A percentile compares a stretch with the other conserved stretches of the same genome.
These are phyloP conservation scores for Argentina anserina DNA, from an alignment of 306 rosid genomes.

Conservation along the genomic window DNA sequence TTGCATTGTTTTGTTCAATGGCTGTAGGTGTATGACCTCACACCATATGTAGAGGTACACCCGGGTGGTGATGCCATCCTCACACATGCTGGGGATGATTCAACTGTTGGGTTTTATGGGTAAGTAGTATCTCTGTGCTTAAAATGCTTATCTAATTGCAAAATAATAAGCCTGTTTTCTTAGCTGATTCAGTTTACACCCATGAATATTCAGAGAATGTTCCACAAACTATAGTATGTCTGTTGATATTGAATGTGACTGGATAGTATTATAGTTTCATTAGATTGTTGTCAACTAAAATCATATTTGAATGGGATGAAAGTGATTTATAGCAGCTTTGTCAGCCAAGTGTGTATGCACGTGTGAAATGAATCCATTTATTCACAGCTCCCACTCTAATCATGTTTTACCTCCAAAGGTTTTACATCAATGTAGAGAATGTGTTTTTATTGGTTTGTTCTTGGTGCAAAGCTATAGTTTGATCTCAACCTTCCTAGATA, in stretches of 20 bases:
- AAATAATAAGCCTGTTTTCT: neutral
- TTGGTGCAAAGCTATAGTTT: neutral
- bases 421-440: neutral
- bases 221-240: neutral
- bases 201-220: neutral
- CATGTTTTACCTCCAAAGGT: neutral
- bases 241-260: neutral
- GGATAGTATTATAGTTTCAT: neutral
- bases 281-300: neutral
- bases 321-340: too few relatives aligned
- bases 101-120: constrained; percentile 85
- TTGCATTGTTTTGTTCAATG: constrained; percentile 13
- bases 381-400: neutral
- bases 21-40: constrained; percentile 77
- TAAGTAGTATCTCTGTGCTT: constrained; percentile 22
- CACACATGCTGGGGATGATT: constrained; percentile 83
- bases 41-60: constrained; percentile 92
- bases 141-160: constrained; percentile 5
- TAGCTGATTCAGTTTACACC: neutral
- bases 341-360: too few relatives aligned
- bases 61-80: constrained; percentile 98
- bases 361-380: neutral
- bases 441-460: neutral
- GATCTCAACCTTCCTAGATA: neutral
- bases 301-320: neutral